Evolutionary conservation across 2,329 filamentous ascomycete species (phyloP), one percentile per base, ranked within the genome.

Genomic region (Cyphellophora attinorum): DNA sequence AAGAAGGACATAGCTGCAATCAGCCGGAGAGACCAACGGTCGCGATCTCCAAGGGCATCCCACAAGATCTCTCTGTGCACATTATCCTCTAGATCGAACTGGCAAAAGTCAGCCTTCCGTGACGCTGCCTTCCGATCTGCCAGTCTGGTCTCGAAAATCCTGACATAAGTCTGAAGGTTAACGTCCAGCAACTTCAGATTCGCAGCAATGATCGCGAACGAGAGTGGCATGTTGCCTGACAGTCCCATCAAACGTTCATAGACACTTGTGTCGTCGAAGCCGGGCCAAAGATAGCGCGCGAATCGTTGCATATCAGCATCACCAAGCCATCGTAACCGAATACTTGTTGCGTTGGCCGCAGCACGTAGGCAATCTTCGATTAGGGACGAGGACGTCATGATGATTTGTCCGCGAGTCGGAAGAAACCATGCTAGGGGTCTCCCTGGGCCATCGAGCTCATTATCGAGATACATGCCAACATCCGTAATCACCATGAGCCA

Each of bases 31-130:
- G 29, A 2, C 29, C 29, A 31, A 10, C 11, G 11, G 17, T 38
- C 17, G 16, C 36, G 36, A 17, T 41, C 35, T 21, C 33, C 31
- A 13, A 41, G 31, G 5, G 31, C 27, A 10, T 41, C 27, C 39
- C 39, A 41, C 8, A 41, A 29, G n/a, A 38, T 35, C 39, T 81
- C 91, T 52, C 79, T 91, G 29, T 74, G 94, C 14, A 77, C 79
- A n/a, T n/a, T n/a, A 25, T 25, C 21, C 8, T 8, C 21, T 25
- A n/a, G 21, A 25, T 25, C 8, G 21, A 25, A 25, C 8, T 8
- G 8, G 8, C 21, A 25, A 8, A 25, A n/a, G 21, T n/a, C 21
- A 25, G 8, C 21, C n/a, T 25, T 25, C 21, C 8, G 8, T 8
- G 21, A 8, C 8, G 21, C 21, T 25, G n/a, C 21, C n/a, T 8